Base-by-base conservation (phyloP, 179 eudicot genomes). In the Drosera spatulata region DNA sequence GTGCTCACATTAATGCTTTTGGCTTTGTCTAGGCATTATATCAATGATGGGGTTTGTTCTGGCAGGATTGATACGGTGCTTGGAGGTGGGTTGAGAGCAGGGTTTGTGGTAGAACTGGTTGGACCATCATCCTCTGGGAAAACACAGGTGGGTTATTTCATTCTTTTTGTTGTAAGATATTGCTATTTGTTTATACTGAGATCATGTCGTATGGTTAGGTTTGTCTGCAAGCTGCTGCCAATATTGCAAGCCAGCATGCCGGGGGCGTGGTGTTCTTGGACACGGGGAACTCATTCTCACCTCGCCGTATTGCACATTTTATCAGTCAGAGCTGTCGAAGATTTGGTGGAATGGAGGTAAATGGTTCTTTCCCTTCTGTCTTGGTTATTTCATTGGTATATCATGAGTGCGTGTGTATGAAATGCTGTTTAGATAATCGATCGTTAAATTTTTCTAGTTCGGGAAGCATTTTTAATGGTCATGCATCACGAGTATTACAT, bases 81-180 rank as follows among this genome's bases (percentile, higher is more conserved):
- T 58, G 70, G 80, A 44, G 94, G 81, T 54, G 88, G 73, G 62
- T 61, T 90, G 58, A 68, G 75, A 39, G 72, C 65, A 66, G 97
- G 97, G 37, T 69, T 78, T 71, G 65, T 91, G 50, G 85, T 84
- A 53, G 97, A 91, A 73, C 66, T 91, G 63, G 97, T 91, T 69
- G 97, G 97, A 44, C 81, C 88, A n/a, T 83, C 97, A n/a, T 88
- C 88, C 8, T 91, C 97, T 46, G 85, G 87, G 40, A 91, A 91
- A 83, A 91, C 97, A 53, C 97, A 91, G 75, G 97, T 77, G 71
- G 57, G 73, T 50, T 22, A 22, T 22, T 22, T 22, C 33, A 22
- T 22, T 22, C 4, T 10, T n/a, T 13, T 5, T 5, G 40, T 54
- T 58, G 5, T 52, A 14, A 38, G 40, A 42, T 15, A 15, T 46